Conservation (phyloP, 148 eudicot species). For the Camellia granthamiana region DNA sequence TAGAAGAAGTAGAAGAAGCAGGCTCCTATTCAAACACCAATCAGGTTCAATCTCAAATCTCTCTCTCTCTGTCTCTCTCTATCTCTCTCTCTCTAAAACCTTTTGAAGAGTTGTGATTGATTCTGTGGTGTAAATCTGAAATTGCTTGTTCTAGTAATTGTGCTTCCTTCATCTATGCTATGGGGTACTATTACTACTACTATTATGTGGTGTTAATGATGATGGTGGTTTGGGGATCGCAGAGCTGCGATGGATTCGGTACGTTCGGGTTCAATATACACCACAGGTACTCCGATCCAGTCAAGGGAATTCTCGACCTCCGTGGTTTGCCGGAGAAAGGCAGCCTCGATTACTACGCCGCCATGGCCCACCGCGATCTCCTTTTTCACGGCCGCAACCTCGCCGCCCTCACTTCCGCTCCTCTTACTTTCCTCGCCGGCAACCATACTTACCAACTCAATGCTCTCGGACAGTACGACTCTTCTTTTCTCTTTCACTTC, state of each 20-base stretch:
- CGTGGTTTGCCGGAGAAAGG: constrained; percentile 67
- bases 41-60: not conserved
- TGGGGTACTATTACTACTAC: not conserved
- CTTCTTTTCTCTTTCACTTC: not conserved
- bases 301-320: constrained; percentile 45
- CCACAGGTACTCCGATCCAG: constrained; percentile 77
- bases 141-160: constrained; percentile 4
- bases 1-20: not conserved
- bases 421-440: constrained; percentile 51
- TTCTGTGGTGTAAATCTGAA: not conserved
- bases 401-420: constrained; percentile 24
- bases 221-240: constrained; percentile 19
- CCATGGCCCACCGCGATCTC: constrained; percentile 75
- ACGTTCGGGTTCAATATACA: constrained; percentile 66
- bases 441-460: constrained; percentile 47
- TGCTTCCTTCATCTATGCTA: not conserved
- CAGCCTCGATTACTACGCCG: constrained; percentile 46
- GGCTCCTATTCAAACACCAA: too few species aligned
- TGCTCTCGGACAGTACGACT: constrained; percentile 70
- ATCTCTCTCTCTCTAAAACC: not conserved
- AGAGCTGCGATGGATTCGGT: constrained; percentile 38
- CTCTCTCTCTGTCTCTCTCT: not conserved
- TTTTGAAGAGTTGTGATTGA: not conserved
- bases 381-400: constrained; percentile 53
- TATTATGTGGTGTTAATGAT: not conserved